phyloP scores from a whole-genome alignment of 495 filamentous ascomycete genomes.

The Clohesyomyces aquaticus region DNA sequence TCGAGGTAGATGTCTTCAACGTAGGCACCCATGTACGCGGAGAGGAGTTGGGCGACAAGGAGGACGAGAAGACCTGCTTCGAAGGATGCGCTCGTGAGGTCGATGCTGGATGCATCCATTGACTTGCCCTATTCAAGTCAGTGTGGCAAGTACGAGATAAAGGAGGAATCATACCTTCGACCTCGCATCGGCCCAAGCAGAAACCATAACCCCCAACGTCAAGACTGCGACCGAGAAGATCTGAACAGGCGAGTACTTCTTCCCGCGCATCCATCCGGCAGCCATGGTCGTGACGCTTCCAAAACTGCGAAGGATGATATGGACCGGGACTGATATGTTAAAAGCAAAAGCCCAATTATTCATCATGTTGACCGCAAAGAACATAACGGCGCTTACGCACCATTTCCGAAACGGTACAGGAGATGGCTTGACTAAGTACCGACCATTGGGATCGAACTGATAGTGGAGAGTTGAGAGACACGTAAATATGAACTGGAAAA shows the following conservation, averaged over 20 bases:
- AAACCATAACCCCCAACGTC: conserved; percentile 81
- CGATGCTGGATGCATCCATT: conserved; percentile 35
- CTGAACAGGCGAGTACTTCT: conserved; percentile 79
- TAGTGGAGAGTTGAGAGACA: conserved; percentile 67
- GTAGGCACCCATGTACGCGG: conserved; percentile 93
- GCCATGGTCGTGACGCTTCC: conserved; percentile 93
- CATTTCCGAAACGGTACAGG: conserved; percentile 84
- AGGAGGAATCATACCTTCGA: conserved; percentile 62
- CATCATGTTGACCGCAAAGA: conserved; percentile 87
- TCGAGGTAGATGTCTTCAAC: conserved; percentile 83
- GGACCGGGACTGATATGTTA: conserved; percentile 92
- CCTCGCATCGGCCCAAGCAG: conserved; percentile 85
- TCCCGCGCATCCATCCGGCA: conserved; percentile 82
- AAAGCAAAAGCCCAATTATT: conserved; percentile 99
- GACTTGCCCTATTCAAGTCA: conserved; percentile 43
- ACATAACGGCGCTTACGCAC: conserved; percentile 85
- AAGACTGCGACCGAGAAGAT: conserved; percentile 77
- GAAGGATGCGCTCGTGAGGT: conserved; percentile 53
- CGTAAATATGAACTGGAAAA: conserved; percentile 89
- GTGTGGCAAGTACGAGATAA: background rate
- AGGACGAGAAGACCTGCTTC: conserved; percentile 81
- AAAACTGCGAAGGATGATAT: conserved; percentile 94
- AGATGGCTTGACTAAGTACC: conserved; percentile 72
- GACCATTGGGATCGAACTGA: conserved; percentile 69
- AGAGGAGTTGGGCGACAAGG: conserved; percentile 84